Percentiles rank a stretch among this genome's conserved stretches.
These are phyloP conservation scores for Metschnikowia gruessii DNA, from an alignment of 805 yeast species.

Conservation along the genomic window DNA sequence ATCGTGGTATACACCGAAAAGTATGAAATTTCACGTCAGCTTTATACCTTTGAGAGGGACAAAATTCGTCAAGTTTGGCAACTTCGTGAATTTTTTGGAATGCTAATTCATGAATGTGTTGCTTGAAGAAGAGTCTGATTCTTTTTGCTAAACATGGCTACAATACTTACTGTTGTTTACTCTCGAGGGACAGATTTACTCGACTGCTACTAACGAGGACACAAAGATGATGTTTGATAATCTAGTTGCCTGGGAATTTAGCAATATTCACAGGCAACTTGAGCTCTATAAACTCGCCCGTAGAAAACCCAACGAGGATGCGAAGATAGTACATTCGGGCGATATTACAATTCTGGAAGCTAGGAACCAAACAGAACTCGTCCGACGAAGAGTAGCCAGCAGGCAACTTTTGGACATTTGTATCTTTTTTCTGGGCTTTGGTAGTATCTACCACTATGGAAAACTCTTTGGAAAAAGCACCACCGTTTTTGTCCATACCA, in stretches of 20 bases:
- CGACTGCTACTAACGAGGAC: no score
- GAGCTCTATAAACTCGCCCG: slow-evolving; percentile 22
- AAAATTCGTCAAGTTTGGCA: no score
- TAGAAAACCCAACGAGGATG: slow-evolving; percentile 21
- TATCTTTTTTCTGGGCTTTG: slow-evolving; percentile 22
- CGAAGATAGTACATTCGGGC: slow-evolving; percentile 35
- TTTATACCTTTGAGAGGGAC: no score
- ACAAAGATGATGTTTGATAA: no score
- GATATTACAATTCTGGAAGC: slow-evolving; percentile 36
- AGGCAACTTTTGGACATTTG: slow-evolving; percentile 6
- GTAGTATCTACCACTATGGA: slow-evolving; percentile 27
- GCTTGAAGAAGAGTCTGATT: no score
- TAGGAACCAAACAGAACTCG: slow-evolving; percentile 37
- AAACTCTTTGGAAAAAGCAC: slow-evolving; percentile 23
- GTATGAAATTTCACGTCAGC: no score
- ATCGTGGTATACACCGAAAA: no score
- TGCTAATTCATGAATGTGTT: no score
- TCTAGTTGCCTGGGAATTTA: slow-evolving; percentile 16
- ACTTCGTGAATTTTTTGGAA: no score
- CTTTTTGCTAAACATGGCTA: no score
- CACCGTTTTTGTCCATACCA: slow-evolving; percentile 9
- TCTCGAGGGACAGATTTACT: no score
- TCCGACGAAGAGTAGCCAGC: slow-evolving; percentile 17
- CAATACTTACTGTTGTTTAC: no score
- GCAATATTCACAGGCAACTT: slow-evolving; percentile 33